These are phyloP conservation scores for Crepidotus sp. DNA, from an alignment of 1,284 basidiomycete genomes.

Conservation along the genomic window DNA sequence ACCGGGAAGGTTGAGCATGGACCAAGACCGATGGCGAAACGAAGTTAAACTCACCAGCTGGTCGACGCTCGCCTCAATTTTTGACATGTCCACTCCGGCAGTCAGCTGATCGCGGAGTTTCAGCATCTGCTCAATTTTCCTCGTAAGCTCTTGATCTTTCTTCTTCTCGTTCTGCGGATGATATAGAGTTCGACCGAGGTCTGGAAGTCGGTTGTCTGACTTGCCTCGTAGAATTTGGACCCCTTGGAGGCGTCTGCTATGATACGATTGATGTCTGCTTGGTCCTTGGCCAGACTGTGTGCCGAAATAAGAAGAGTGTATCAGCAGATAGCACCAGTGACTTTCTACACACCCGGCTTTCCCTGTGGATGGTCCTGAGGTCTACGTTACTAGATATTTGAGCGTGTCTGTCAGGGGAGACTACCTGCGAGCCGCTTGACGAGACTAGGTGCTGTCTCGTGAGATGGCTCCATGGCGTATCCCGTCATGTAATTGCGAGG, in stretches of 20 bases:
- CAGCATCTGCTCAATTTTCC: slow-evolving; percentile 58
- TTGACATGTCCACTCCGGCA: slow-evolving; percentile 48
- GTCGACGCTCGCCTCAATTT: slow-evolving; percentile 48
- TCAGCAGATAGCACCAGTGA: not conserved
- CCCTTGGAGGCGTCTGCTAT: slow-evolving; percentile 78
- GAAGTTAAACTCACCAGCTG: slow-evolving; percentile 34
- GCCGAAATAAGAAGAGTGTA: not conserved
- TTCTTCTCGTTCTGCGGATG: slow-evolving; percentile 69
- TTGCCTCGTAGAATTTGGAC: slow-evolving; percentile 75
- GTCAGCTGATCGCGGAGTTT: slow-evolving; percentile 55
- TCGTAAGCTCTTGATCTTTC: slow-evolving; percentile 74
- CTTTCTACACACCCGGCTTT: slow-evolving; percentile 72
- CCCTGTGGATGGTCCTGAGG: slow-evolving; percentile 68
- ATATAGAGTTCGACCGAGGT: not conserved
- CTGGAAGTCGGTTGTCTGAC: slow-evolving; percentile 10
- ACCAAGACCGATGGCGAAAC: not conserved
- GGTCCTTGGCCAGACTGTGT: slow-evolving; percentile 61
- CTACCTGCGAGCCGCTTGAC: slow-evolving; percentile 61
- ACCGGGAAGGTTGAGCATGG: not conserved
- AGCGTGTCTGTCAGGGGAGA: not conserved
- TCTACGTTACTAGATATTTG: slow-evolving; percentile 12
- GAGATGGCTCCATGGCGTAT: slow-evolving; percentile 33
- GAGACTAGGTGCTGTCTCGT: slow-evolving; percentile 58
- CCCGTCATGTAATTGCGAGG: too few species aligned
- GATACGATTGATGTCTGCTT: slow-evolving; percentile 69